Percentiles rank a stretch among this genome's conserved stretches.
Evolutionary conservation across 768 basidiomycete genomes (phyloP).

Genomic region (Pulveroboletus ravenelii): DNA sequence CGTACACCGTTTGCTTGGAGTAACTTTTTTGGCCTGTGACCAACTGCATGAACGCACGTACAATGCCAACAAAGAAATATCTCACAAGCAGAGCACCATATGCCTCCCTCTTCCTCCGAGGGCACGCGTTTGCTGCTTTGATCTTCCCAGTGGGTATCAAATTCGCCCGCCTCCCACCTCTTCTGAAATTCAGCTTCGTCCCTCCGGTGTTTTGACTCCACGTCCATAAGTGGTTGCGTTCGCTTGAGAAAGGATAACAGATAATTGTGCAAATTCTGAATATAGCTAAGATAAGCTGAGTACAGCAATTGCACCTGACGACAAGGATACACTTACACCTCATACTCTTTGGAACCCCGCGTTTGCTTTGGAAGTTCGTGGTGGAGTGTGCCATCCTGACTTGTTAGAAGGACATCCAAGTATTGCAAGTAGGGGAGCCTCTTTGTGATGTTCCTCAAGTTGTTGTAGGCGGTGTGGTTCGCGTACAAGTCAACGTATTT

Average conservation of each 20-base stretch:
- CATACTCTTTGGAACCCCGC: conserved; percentile 70
- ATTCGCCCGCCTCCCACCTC: conserved; percentile 75
- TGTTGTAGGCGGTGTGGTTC: conserved; percentile 84
- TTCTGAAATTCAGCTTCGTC: conserved; percentile 66
- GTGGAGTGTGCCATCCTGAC: conserved; percentile 59
- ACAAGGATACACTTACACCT: conserved; percentile 49
- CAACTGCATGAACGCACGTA: conserved; percentile 2
- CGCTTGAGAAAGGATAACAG: conserved; percentile 82
- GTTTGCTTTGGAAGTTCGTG: conserved; percentile 64
- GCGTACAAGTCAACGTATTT: conserved; percentile 92
- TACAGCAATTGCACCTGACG: conserved; percentile 3
- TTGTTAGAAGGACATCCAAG: conserved; percentile 75
- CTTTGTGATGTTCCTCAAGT: conserved; percentile 80
- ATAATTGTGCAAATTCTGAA: conserved; percentile 77
- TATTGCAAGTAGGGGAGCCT: conserved; percentile 91
- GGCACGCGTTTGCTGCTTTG: conserved; percentile 34
- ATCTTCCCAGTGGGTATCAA: conserved; percentile 69
- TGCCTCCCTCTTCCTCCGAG: conserved; percentile 52
- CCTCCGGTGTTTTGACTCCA: conserved; percentile 61
- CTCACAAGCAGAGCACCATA: conserved; percentile 95
- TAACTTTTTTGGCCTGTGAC: conserved; percentile 85
- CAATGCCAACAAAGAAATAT: conserved; percentile 13
- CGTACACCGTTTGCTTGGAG: conserved; percentile 96
- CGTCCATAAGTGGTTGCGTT: conserved; percentile 77
- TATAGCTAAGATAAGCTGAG: conserved; percentile 53